Percentiles rank a stretch among this genome's conserved stretches.
These are phyloP conservation scores for Kalaharituber pfeilii DNA, from an alignment of 2,329 filamentous ascomycete genomes.

Conservation along the genomic window DNA sequence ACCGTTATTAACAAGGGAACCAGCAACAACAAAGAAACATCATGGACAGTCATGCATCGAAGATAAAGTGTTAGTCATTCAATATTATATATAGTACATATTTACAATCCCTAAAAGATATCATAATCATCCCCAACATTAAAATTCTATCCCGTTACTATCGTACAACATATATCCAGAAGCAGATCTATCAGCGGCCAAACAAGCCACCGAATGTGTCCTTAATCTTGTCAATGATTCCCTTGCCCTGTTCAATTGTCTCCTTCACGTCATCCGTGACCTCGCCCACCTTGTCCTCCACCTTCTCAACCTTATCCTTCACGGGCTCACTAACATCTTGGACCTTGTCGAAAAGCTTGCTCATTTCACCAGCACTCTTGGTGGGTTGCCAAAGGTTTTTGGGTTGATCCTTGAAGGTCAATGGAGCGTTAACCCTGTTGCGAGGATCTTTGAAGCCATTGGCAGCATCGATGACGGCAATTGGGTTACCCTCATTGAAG, in stretches of 20 bases:
- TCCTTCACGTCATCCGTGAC: not conserved
- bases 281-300: not conserved
- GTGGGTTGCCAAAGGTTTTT: not conserved
- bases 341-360: not conserved
- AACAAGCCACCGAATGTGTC: not conserved
- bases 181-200: not conserved
- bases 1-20: no score
- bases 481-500: conserved; percentile 41
- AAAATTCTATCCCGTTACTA: no score
- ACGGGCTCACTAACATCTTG: not conserved
- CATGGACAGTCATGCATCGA: no score
- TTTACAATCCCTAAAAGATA: no score
- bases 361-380: not conserved
- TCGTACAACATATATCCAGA: no score
- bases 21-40: no score
- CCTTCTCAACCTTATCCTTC: not conserved
- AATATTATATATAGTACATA: no score
- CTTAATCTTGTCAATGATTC: not conserved
- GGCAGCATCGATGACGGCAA: conserved; percentile 47
- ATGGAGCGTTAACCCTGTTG: not conserved
- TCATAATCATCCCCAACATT: no score
- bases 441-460: conserved; percentile 42
- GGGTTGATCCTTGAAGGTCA: not conserved
- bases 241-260: not conserved
- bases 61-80: no score